phyloP scores from a whole-genome alignment of 2,329 filamentous ascomycete genomes.

The Aspergillus sp. region DNA sequence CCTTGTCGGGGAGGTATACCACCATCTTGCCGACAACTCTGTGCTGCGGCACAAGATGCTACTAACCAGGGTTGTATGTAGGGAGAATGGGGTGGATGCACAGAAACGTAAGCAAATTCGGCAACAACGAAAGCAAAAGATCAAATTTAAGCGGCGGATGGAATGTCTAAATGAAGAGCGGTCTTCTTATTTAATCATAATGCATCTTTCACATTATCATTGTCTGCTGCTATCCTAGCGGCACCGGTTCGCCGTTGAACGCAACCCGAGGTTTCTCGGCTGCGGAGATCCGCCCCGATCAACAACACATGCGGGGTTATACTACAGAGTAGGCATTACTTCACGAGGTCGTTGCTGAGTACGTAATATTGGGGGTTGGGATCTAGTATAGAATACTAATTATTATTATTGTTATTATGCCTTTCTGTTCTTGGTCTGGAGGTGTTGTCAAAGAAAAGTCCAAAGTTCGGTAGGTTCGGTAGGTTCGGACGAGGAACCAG shows the following conservation, averaged over 20 bases:
- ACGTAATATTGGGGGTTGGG: not conserved
- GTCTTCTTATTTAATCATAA: not conserved
- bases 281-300: slow-evolving; percentile 1
- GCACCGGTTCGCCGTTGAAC: not conserved
- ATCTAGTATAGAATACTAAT: not conserved
- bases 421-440: not conserved
- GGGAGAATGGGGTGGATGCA: not conserved
- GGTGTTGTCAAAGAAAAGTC: not conserved
- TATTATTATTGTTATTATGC: not conserved
- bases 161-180: not conserved
- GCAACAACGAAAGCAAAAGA: not conserved
- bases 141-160: not conserved
- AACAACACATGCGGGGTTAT: slow-evolving; percentile 6
- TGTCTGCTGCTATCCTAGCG: not conserved
- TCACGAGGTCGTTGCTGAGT: not conserved
- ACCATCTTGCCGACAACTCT: slow-evolving; percentile 3
- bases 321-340: too few species aligned
- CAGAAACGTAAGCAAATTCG: not conserved
- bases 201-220: not conserved
- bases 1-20: slow-evolving; percentile 17
- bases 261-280: slow-evolving; percentile 12
- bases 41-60: too few species aligned
- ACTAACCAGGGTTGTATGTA: not conserved
- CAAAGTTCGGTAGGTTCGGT: not conserved
- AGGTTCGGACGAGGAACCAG: too few species aligned